Evolutionary conservation across 1,284 basidiomycete genomes (phyloP).

Genomic region (Macrocystidia cucumis): DNA sequence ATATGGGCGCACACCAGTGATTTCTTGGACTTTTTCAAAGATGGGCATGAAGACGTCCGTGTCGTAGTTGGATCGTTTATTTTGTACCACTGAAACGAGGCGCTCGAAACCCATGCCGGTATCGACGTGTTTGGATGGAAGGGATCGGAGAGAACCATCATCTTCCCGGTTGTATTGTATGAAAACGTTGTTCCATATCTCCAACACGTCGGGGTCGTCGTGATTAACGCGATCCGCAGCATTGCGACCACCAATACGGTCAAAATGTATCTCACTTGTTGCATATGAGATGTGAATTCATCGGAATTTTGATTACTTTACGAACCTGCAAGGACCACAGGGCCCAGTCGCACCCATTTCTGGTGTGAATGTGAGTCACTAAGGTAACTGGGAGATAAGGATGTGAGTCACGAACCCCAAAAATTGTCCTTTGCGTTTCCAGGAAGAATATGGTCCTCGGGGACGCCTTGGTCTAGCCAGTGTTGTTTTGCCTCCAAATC

Average conservation of each 20-base stretch:
- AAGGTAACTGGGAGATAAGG: constrained; percentile 1
- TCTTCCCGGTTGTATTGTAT: constrained; percentile 98
- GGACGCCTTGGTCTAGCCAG: constrained; percentile 84
- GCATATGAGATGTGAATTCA: no score
- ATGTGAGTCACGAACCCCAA: constrained; percentile 68
- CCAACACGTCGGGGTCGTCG: constrained; percentile 93
- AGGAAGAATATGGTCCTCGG: constrained; percentile 87
- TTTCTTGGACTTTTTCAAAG: constrained; percentile 82
- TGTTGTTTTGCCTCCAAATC: constrained; percentile 84
- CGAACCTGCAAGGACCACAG: constrained; percentile 90
- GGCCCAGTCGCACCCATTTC: constrained; percentile 99
- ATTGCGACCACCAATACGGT: constrained; percentile 91
- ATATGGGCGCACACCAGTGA: constrained; percentile 87
- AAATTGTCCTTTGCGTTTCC: constrained; percentile 98
- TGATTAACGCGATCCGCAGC: constrained; percentile 90
- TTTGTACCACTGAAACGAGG: constrained; percentile 89
- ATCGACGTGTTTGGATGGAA: constrained; percentile 95
- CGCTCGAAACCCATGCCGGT: constrained; percentile 99
- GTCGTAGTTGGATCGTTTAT: constrained; percentile 94
- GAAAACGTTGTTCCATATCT: constrained; percentile 99
- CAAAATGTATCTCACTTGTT: constrained; percentile 91
- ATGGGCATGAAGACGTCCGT: constrained; percentile 93
- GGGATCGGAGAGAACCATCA: constrained; percentile 71
- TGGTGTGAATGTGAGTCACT: constrained; percentile 21
- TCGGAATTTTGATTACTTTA: constrained; percentile 7